These are phyloP conservation scores for Gossypium stocksii DNA, from an alignment of 345 rosid genomes.

Conservation along the genomic window DNA sequence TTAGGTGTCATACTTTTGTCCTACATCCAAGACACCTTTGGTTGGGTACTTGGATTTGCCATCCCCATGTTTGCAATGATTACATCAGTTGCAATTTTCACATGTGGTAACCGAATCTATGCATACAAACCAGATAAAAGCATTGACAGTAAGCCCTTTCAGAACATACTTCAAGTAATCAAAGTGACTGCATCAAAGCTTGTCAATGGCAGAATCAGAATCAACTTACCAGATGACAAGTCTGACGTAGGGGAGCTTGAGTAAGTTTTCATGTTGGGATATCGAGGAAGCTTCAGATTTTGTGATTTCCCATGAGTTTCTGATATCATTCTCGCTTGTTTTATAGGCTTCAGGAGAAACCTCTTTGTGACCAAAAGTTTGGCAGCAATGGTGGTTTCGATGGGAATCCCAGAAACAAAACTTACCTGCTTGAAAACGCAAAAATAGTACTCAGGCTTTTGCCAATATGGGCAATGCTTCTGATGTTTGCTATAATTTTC, in stretches of 20 bases:
- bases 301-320: neutral
- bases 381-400: slow-evolving; percentile 11
- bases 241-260: slow-evolving; percentile 56
- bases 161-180: slow-evolving; percentile 27
- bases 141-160: slow-evolving; percentile 22
- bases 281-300: neutral
- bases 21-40: slow-evolving; percentile 78
- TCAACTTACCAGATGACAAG: slow-evolving; percentile 35
- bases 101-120: slow-evolving; percentile 56
- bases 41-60: slow-evolving; percentile 91
- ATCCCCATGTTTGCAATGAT: slow-evolving; percentile 75
- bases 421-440: slow-evolving; percentile 30
- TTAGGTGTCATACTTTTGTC: slow-evolving; percentile 82
- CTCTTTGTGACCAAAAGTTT: slow-evolving; percentile 48
- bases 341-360: slow-evolving; percentile 72
- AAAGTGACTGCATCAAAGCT: slow-evolving; percentile 33
- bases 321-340: slow-evolving; percentile 10
- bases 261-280: slow-evolving; percentile 42
- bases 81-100: slow-evolving; percentile 44
- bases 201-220: slow-evolving; percentile 29
- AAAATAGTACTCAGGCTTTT: slow-evolving; percentile 51
- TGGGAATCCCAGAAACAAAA: slow-evolving; percentile 22
- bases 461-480: slow-evolving; percentile 90
- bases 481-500: slow-evolving; percentile 83
- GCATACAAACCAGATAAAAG: slow-evolving; percentile 27